Conservation (phyloP, 345 rosid species). For the Citrus sp. region DNA sequence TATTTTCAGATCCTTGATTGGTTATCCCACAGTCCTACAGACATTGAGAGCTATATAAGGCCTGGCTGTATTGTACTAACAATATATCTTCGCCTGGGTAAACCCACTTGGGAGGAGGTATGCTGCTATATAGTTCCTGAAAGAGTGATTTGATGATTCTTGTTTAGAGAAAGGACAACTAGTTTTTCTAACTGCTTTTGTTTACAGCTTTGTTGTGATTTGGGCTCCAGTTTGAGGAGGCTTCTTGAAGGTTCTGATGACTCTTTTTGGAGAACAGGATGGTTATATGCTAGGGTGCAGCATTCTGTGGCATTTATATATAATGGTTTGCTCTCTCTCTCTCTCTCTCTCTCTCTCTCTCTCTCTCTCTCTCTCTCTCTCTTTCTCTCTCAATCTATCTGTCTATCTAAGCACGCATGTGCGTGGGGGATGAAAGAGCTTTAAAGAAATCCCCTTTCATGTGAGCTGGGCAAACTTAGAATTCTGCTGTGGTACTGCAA, state of each 20-base stretch:
- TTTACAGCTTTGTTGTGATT: conserved; percentile 48
- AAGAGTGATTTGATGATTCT: background rate
- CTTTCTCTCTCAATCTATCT: background rate
- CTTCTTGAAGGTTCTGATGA: conserved; percentile 48
- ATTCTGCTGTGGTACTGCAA: conserved; percentile 3
- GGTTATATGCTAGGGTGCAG: conserved; percentile 56
- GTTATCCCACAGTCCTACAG: conserved; percentile 65
- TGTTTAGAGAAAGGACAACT: background rate
- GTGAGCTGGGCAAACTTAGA: conserved; percentile 1
- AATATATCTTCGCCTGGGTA: conserved; percentile 50
- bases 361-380: conserved; percentile 2
- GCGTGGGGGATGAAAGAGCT: background rate
- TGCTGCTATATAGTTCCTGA: conserved; percentile 12
- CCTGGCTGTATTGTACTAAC: conserved; percentile 73
- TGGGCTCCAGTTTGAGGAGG: conserved; percentile 54
- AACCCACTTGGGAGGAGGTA: conserved; percentile 61
- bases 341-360: background rate
- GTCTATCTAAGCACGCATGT: background rate
- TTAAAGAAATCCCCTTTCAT: background rate
- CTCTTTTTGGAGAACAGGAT: conserved; percentile 64
- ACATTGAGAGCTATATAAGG: conserved; percentile 72
- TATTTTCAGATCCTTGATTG: conserved; percentile 59
- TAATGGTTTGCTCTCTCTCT: conserved; percentile 37
- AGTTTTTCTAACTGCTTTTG: background rate
- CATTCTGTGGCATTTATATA: conserved; percentile 51